Evolutionary conservation across 2,329 filamentous ascomycete genomes (phyloP), one percentile per base, ranked within the genome.

Genomic region (Epichloe sp.): DNA sequence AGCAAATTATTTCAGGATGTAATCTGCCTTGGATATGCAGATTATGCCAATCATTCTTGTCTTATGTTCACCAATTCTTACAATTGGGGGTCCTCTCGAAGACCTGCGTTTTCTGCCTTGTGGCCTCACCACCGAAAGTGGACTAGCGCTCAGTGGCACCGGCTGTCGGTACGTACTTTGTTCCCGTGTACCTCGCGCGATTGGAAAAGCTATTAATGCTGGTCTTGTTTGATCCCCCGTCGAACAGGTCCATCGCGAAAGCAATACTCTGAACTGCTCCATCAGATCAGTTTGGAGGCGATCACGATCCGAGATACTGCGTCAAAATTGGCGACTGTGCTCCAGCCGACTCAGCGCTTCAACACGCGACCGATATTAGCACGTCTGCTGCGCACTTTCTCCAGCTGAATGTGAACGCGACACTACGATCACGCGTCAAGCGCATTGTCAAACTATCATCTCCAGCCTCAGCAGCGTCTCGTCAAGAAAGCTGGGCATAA

Each of bases 41-140:
- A 31, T 10, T 31, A 4, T 31, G 31, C 31, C 31, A 31, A 31
- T 11, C 31, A 11, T 31, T 31, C 31, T 31, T 31, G 11, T 11
- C 6, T 10, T 2, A 4, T 31, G 10, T 31, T 11, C 31, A 31
- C 8, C 3, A 31, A 10, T 4, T 11, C 26, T 31, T 31, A 31
- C 31, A 31, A 4, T 11, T 31, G 31, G 11, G 31, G 31, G 31
- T 31, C 31, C 10, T 31, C 31, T 31, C 31, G 31, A 31, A 31
- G 31, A 10, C 31, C 35, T 21, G 17, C 23, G 11, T 14, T 61
- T 44, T 63, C 57, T 58, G 65, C 65, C 61, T 64, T 64, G 58
- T 59, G 59, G 64, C 64, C 63, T 65, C 57, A 60, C 40, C 47
- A 17, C 50, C 46, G 51, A 54, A 61, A 61, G 57, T 56, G 61